Evolutionary conservation across 106 monocot species (phyloP), one percentile per base, ranked within the genome.

Genomic region (Allium cepa): DNA sequence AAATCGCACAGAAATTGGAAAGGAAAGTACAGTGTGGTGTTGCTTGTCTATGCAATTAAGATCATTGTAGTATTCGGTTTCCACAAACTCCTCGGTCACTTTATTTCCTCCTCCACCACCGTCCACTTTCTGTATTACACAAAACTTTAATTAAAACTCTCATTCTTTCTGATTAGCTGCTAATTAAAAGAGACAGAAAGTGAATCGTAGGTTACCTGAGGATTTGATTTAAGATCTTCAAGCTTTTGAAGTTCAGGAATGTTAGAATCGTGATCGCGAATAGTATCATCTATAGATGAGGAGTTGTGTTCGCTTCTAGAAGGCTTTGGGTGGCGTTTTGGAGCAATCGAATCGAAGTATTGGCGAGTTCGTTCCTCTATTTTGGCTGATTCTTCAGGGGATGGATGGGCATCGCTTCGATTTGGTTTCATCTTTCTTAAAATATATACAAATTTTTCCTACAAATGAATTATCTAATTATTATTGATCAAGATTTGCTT

Each of bases 21-120:
- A 64, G 15, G n/a, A 26, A 1, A 12, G 46, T 81, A 94, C 94
- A 60, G 87, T 94, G 71, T 94, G 90, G 62, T 90, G 94, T 47
- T 83, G 87, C 81, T 85, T 94, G 79, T 83, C 87, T 64, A 94
- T 75, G 77, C 80, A 67, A 22, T 76, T 80, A 60, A 94, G 87
- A 74, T 76, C 91, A 14, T 79, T 67, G 79, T 91, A 94, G 18
- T 94, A 94, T 72, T 78, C 85, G 46, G 94, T 94, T 76, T 85
- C 91, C 50, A 90, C 82, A 45, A 74, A 94, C 63, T 94, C 94
- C 66, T 87, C 90, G 17, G 14, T 68, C 28, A 81, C 73, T 27
- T 91, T 79, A 26, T 91, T 79, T 46, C 49, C 63, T 18, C 81
- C 83, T 18, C 76, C 71, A 81, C 85, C 73, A 55, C 22, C 22